These are phyloP conservation scores for Arachis hypogaea DNA, from an alignment of 306 rosid species.

Conservation along the genomic window DNA sequence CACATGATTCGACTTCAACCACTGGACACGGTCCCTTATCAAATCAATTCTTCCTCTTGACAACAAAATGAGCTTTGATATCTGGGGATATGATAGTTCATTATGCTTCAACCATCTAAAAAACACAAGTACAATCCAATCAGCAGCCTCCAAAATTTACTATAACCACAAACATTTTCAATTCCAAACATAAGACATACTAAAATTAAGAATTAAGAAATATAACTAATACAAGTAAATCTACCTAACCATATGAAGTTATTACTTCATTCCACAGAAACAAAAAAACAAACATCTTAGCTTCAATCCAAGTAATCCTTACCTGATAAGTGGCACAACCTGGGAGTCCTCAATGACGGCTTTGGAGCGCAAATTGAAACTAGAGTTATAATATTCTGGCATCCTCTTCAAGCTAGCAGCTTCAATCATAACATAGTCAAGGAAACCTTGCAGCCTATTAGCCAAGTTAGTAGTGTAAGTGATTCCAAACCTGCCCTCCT, in stretches of 20 bases:
- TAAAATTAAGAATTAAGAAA: neutral
- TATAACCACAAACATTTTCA: neutral
- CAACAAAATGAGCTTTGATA: slow-evolving; percentile 84
- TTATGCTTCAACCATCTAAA: slow-evolving; percentile 96
- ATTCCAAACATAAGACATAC: slow-evolving; percentile 17
- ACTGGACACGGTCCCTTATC: slow-evolving; percentile 57
- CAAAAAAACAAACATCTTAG: slow-evolving; percentile 43
- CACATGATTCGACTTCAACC: slow-evolving; percentile 76
- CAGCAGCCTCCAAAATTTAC: slow-evolving; percentile 29
- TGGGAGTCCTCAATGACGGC: slow-evolving; percentile 69
- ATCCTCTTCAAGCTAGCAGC: slow-evolving; percentile 77
- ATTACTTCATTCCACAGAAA: slow-evolving; percentile 4
- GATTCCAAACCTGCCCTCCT: slow-evolving; percentile 82
- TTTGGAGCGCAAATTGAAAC: slow-evolving; percentile 82
- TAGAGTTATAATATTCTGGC: slow-evolving; percentile 62
- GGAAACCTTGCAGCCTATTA: slow-evolving; percentile 53
- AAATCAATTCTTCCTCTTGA: slow-evolving; percentile 70
- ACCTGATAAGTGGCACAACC: slow-evolving; percentile 88
- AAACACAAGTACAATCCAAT: slow-evolving; percentile 32
- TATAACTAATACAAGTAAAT: neutral
- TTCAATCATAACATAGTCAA: slow-evolving; percentile 80
- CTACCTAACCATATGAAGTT: neutral
- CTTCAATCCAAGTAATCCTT: neutral
- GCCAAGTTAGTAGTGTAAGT: slow-evolving; percentile 67
- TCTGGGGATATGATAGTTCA: slow-evolving; percentile 77